Base-by-base conservation (phyloP, 2,329 filamentous ascomycete genomes). In the Knufia petricola region DNA sequence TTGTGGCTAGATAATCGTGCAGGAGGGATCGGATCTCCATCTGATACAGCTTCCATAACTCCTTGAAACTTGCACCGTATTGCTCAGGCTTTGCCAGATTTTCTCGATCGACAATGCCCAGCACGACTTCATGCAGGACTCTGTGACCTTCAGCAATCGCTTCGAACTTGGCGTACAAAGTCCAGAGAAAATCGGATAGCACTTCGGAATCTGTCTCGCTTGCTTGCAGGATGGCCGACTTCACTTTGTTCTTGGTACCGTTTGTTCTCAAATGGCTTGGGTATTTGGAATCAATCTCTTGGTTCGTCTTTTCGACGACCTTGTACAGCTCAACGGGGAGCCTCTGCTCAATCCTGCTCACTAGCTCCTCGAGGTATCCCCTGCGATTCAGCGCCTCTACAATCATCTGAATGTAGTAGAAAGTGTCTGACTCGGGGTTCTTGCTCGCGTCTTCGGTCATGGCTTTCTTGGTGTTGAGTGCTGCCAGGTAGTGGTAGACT, bases 31-130 rank as follows among this genome's bases (percentile, higher is more conserved):
- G 81, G 56, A 98, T 96, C 73, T 98, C 92, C 66, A 94, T 96
- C 63, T 98, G 92, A 60, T 95, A 90, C 6, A 98, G 72, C 62
- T 95, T 95, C 94, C 94, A 98, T 34, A 98, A 71, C 67, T 96
- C 92, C 61, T 90, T 92, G 68, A 98, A 98, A 49, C 88, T 88
- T 48, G 87, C 82, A 4, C 87, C 82, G 43, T 96, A 74, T 1
- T 78, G 75, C 70, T 70, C 83, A 71, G 64, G 80, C 48, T 77
- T 75, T 44, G 63, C 66, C 43, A 74, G 64, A 66, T 84, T 85
- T 61, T 96, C 89, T 43, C 94, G 81, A 53, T 83, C 81, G 47
- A 90, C 81, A 50, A 98, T 85, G 1, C 86, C 85, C 54, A 84
- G 84, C 60, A 95, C 84, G 40, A 94, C 85, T 64, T 96, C 92